A percentile compares a stretch with the other conserved stretches of the same genome.
Evolutionary conservation across 768 basidiomycete species (phyloP).

Genomic region (Suillus fuscotomentosus): DNA sequence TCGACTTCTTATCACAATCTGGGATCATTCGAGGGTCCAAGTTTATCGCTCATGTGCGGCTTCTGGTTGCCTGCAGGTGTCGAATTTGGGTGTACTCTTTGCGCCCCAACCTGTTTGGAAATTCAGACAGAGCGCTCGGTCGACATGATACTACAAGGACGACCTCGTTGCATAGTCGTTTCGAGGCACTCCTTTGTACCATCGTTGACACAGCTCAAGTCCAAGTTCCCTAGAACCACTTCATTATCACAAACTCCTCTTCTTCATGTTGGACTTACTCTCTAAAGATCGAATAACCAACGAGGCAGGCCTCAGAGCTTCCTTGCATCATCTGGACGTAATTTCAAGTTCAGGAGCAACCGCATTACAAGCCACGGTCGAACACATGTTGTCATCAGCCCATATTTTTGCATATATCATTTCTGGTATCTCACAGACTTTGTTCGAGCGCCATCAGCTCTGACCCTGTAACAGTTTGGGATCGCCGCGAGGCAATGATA

Average conservation of each 20-base stretch:
- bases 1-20: constrained; percentile 1
- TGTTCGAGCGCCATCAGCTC: not conserved
- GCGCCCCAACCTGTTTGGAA: not conserved
- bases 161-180: not conserved
- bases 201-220: not conserved
- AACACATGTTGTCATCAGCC: constrained; percentile 25
- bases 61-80: not conserved
- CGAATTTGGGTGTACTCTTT: not conserved
- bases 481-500: constrained; percentile 14
- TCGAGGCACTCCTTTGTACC: no score
- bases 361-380: constrained; percentile 21
- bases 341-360: constrained; percentile 24
- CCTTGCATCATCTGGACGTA: constrained; percentile 16
- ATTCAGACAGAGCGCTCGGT: not conserved
- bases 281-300: constrained; percentile 12
- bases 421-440: constrained; percentile 20
- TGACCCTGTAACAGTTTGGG: constrained; percentile 13
- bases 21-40: not conserved
- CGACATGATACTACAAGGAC: not conserved
- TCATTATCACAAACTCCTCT: not conserved
- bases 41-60: not conserved
- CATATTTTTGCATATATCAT: constrained; percentile 28
- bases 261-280: not conserved
- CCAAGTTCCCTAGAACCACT: no score
- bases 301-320: constrained; percentile 17